phyloP scores from a whole-genome alignment of 208 protist genomes.

The Trypanosoma scelopori region DNA sequence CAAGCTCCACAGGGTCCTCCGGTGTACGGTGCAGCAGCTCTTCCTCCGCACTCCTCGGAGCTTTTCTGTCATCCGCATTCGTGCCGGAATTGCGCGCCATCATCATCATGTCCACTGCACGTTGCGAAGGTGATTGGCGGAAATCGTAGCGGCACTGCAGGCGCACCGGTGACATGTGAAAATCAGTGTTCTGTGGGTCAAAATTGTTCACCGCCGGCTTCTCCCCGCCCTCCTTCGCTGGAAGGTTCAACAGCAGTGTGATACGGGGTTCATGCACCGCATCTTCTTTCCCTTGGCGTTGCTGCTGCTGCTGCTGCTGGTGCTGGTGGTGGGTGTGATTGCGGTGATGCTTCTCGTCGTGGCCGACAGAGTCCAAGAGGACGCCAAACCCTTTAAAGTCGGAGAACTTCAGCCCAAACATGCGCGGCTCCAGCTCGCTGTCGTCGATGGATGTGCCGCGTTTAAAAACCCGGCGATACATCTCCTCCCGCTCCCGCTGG shows the following conservation, averaged over 20 bases:
- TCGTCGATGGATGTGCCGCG: slow-evolving; percentile 67
- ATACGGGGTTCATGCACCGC: slow-evolving; percentile 47
- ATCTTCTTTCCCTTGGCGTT: slow-evolving; percentile 31
- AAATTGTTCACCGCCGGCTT: slow-evolving; percentile 65
- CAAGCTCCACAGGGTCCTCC: slow-evolving; percentile 70
- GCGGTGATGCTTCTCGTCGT: slow-evolving; percentile 34
- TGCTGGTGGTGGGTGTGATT: too few species aligned
- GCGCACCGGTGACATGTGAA: slow-evolving; percentile 41
- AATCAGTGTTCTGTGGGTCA: slow-evolving; percentile 38
- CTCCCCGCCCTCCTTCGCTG: slow-evolving; percentile 35
- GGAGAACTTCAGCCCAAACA: slow-evolving; percentile 79
- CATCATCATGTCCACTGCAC: slow-evolving; percentile 11
- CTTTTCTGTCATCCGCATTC: background rate
- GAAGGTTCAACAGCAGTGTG: slow-evolving; percentile 67
- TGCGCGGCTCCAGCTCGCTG: slow-evolving; percentile 47
- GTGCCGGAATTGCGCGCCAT: slow-evolving; percentile 26
- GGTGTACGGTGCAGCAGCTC: slow-evolving; percentile 34
- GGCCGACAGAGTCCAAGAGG: slow-evolving; percentile 69
- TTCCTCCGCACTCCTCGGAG: slow-evolving; percentile 20
- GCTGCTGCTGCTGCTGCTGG: slow-evolving; percentile 3
- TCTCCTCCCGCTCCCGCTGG: slow-evolving; percentile 53
- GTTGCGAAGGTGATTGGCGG: slow-evolving; percentile 41
- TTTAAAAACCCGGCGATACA: slow-evolving; percentile 65
- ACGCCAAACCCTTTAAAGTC: slow-evolving; percentile 78
- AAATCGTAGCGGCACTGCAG: slow-evolving; percentile 76